Base-by-base conservation (phyloP, 2,329 filamentous ascomycete species). In the Colletotrichum gigasporum region DNA sequence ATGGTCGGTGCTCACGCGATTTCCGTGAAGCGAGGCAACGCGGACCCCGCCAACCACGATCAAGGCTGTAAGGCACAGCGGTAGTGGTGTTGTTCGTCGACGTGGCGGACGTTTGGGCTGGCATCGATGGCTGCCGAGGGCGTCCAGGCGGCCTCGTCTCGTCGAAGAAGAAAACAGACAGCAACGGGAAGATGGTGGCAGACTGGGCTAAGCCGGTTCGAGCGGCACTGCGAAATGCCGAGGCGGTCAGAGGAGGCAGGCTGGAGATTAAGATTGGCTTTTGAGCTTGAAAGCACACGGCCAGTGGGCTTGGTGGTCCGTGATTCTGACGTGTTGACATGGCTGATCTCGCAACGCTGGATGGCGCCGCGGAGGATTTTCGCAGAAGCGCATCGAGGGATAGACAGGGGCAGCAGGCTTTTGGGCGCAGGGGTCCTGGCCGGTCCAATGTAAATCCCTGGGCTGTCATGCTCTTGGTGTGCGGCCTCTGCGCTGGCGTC, bases 311-410 rank as follows among this genome's bases (percentile, higher is more conserved):
- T 41, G 20, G 18, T 64, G 61, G 47, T 18, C 47, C 32, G 61
- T 64, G 45, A 34, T 53, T 48, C 61, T 64, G 55, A 64, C 48
- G 56, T 64, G 48, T 61, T 64, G 62, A 50, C 56, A 64, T 44
- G 42, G 61, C 41, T 64, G 61, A 61, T 64, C 61, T 64, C 41
- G 56, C 56, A 42, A 54, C 48, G 56, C 56, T 44, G 48, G 61
- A 61, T 34, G 61, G 50, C 30, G 48, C 26, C 61, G 55, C 47
- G 39, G 55, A 60, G 61, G 45, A 57, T 60, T 63, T 63, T 63
- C 24, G 30, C 55, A 41, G 24, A 24, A 41, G 45, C 9, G 24
- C 32, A 53, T 42, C 20, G 24, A 42, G 45, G 30, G 55, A 47
- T 34, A 10, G 53, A 37, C 41, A 56, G 41, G 53, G 53, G 26